These are phyloP conservation scores for Cyclocybe aegerita DNA, from an alignment of 768 basidiomycete species.

Conservation along the genomic window DNA sequence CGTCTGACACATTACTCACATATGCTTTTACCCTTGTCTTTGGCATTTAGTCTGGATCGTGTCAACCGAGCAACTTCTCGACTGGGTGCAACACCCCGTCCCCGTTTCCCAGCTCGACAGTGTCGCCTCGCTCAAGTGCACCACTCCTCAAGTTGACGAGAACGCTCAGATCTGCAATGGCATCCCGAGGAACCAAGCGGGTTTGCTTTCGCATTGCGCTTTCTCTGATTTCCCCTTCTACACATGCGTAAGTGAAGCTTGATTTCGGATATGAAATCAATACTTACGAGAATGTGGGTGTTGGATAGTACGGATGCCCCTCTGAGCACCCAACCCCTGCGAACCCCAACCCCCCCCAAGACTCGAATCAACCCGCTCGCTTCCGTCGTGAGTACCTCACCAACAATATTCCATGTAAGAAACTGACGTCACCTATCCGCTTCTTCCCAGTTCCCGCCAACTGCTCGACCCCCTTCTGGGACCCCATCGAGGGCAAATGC, in stretches of 20 bases:
- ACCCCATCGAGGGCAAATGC: constrained; percentile 67
- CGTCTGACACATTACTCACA: no score
- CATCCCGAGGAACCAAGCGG: constrained; percentile 64
- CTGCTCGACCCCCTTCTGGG: constrained; percentile 82
- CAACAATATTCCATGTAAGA: neutral
- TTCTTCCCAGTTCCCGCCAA: constrained; percentile 53
- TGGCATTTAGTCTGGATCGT: constrained; percentile 64
- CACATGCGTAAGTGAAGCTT: constrained; percentile 58
- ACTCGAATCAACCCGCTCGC: constrained; percentile 47
- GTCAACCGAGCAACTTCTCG: constrained; percentile 67
- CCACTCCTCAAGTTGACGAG: constrained; percentile 55
- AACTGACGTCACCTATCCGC: neutral
- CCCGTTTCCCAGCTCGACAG: constrained; percentile 57
- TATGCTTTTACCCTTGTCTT: neutral
- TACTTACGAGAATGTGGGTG: neutral
- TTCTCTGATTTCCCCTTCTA: constrained; percentile 80
- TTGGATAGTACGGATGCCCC: constrained; percentile 72
- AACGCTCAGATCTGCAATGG: constrained; percentile 72
- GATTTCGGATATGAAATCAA: neutral
- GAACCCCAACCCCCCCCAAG: constrained; percentile 69
- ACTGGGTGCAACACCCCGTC: constrained; percentile 72
- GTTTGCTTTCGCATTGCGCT: constrained; percentile 57
- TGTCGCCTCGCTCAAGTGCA: constrained; percentile 59
- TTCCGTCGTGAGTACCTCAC: constrained; percentile 47
- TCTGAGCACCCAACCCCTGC: constrained; percentile 45